Percentiles rank a stretch among this genome's conserved stretches.
phyloP scores from a whole-genome alignment of 2,329 filamentous ascomycete species.

The Fusarium sp. region DNA sequence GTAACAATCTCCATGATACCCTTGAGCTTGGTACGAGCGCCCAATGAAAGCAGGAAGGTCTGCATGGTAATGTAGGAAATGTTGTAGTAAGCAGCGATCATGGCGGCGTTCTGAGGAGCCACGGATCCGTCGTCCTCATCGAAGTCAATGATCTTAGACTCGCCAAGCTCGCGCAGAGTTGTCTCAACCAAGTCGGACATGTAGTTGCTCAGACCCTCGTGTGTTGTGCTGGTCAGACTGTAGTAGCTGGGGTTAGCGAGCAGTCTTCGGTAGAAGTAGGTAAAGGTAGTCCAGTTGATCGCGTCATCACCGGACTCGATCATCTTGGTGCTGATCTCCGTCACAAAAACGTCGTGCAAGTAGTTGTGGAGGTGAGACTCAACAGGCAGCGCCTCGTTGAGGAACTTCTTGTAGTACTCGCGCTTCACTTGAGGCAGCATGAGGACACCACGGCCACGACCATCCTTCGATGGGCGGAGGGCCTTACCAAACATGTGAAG shows the following conservation, averaged over 20 bases:
- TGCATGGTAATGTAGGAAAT: conserved; percentile 99
- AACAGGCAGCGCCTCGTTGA: conserved; percentile 94
- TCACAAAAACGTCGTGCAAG: conserved; percentile 95
- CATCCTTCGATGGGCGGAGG: conserved; percentile 80
- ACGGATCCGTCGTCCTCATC: conserved; percentile 94
- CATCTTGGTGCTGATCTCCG: conserved; percentile 95
- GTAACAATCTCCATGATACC: conserved; percentile 97
- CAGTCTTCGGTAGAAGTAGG: conserved; percentile 95
- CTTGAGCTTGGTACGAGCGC: conserved; percentile 91
- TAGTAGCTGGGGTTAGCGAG: conserved; percentile 98
- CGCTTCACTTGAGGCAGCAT: conserved; percentile 96
- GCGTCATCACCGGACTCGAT: conserved; percentile 96
- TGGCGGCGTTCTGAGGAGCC: conserved; percentile 90
- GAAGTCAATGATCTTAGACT: conserved; percentile 95
- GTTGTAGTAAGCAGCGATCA: conserved; percentile 99
- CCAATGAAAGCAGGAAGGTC: conserved; percentile 93
- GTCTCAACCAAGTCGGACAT: conserved; percentile 94
- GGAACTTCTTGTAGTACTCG: conserved; percentile 98
- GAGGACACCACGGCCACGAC: conserved; percentile 87
- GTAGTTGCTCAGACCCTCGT: conserved; percentile 93
- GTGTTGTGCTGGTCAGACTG: conserved; percentile 85
- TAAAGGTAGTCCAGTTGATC: conserved; percentile 98
- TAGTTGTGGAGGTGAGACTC: conserved; percentile 94
- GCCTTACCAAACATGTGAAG: conserved; percentile 98
- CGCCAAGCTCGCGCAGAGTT: conserved; percentile 87